Conservation (phyloP, 2,329 filamentous ascomycete genomes). For the Pseudogymnoascus sp. region DNA sequence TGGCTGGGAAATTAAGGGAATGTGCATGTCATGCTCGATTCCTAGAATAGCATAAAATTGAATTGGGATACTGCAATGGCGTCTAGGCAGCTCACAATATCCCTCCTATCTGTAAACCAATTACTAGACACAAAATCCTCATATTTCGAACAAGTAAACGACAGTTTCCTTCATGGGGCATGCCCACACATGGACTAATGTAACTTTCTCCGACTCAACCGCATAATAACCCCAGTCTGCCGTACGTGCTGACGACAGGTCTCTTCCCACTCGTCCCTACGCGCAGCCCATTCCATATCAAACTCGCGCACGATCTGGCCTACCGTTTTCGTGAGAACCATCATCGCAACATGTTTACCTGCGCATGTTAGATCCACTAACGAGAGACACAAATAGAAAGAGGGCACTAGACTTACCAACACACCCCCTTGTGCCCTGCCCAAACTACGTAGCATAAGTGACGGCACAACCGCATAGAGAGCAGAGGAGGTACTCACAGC, state of each 20-base stretch:
- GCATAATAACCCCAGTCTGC: neutral
- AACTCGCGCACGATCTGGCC: neutral
- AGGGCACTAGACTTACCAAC: neutral
- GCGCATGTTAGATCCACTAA: neutral
- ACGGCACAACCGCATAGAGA: neutral
- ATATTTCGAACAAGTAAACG: too few relatives aligned
- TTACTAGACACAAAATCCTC: neutral
- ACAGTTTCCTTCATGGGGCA: too few relatives aligned
- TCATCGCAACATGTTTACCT: neutral
- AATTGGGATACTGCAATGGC: neutral
- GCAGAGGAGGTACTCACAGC: neutral
- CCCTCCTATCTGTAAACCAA: neutral
- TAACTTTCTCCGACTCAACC: neutral
- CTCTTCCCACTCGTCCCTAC: neutral
- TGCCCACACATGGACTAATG: neutral
- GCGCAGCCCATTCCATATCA: slow-evolving; percentile 1
- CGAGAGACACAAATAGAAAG: neutral
- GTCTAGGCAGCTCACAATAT: neutral
- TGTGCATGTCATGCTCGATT: neutral
- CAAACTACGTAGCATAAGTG: neutral
- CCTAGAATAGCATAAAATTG: neutral
- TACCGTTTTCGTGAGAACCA: neutral
- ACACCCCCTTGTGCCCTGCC: neutral
- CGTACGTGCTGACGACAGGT: neutral
- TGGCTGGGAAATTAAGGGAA: neutral